phyloP scores from a whole-genome alignment of 805 yeast species.

The Yarrowia deformans region DNA sequence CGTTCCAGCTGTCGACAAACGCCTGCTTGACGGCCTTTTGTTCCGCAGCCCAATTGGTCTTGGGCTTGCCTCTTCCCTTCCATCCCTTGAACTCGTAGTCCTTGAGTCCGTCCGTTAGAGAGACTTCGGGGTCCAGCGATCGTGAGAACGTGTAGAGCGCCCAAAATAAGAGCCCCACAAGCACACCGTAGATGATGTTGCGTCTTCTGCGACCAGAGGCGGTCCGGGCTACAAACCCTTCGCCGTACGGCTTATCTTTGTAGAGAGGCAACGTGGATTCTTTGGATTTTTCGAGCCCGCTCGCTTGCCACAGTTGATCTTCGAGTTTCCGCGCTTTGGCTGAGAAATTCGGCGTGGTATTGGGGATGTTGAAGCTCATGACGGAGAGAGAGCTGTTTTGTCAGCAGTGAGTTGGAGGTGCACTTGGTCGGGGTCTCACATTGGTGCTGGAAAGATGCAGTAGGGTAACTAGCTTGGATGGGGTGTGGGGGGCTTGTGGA shows the following conservation, averaged over 20 bases:
- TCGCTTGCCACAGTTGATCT: conserved; percentile 42
- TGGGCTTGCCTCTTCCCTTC: conserved; percentile 36
- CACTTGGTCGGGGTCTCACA: too few relatives aligned
- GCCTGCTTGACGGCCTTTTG: conserved; percentile 68
- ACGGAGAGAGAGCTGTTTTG: not conserved
- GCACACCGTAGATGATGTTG: conserved; percentile 54
- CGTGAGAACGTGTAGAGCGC: conserved; percentile 51
- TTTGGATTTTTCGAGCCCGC: conserved; percentile 16
- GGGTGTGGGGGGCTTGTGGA: not conserved
- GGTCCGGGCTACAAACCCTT: conserved; percentile 16
- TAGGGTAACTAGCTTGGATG: conserved; percentile 7
- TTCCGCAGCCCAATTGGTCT: conserved; percentile 56
- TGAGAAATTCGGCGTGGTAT: conserved; percentile 40
- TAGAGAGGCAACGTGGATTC: conserved; percentile 55
- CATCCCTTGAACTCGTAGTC: conserved; percentile 39
- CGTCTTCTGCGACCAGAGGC: conserved; percentile 42
- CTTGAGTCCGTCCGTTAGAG: conserved; percentile 26
- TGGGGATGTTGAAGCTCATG: conserved; percentile 41
- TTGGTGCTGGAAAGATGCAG: not conserved
- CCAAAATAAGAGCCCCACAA: conserved; percentile 54
- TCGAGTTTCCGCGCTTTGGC: conserved; percentile 39
- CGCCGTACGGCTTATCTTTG: conserved; percentile 59
- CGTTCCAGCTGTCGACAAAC: conserved; percentile 78
- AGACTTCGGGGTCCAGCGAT: conserved; percentile 14
- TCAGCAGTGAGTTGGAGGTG: too few relatives aligned